Conservation (phyloP, 2,329 filamentous ascomycete species). For the Penicillium oxalicum region DNA sequence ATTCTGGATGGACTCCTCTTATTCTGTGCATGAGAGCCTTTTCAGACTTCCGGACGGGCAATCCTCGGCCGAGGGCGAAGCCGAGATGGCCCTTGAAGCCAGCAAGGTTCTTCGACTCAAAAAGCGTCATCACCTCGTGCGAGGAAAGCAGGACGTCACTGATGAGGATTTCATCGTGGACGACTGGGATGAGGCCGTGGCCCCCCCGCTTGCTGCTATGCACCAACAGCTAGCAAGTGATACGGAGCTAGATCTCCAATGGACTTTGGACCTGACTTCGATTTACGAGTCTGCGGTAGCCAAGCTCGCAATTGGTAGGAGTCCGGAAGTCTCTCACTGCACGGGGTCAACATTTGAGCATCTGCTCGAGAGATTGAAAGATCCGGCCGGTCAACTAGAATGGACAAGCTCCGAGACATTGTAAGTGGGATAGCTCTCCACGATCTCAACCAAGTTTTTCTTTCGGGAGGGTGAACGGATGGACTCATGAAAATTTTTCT, state of each 20-base stretch:
- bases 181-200: slow-evolving; percentile 31
- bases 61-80: slow-evolving; percentile 9
- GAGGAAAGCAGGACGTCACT: slow-evolving; percentile 5
- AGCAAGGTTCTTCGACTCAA: slow-evolving; percentile 20
- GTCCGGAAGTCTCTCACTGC: background rate
- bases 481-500: too few relatives aligned
- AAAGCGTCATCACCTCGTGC: slow-evolving; percentile 13
- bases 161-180: slow-evolving; percentile 34
- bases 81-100: slow-evolving; percentile 10
- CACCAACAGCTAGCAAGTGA: slow-evolving; percentile 7
- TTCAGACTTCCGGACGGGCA: slow-evolving; percentile 19
- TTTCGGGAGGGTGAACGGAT: too few relatives aligned
- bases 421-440: slow-evolving; percentile 17
- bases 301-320: slow-evolving; percentile 3
- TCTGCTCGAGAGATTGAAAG: slow-evolving; percentile 15
- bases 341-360: slow-evolving; percentile 15
- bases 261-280: slow-evolving; percentile 26
- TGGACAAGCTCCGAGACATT: slow-evolving; percentile 22
- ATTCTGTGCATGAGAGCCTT: slow-evolving; percentile 32
- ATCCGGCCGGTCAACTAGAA: slow-evolving; percentile 3
- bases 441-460: too few relatives aligned
- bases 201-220: slow-evolving; percentile 4
- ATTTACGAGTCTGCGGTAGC: slow-evolving; percentile 24
- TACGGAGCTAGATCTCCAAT: slow-evolving; percentile 17
- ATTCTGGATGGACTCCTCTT: slow-evolving; percentile 29